A percentile compares a stretch with the other conserved stretches of the same genome.
Evolutionary conservation across 2,329 filamentous ascomycete genomes (phyloP).

Genomic region (Tolypocladium cylindrosporum): DNA sequence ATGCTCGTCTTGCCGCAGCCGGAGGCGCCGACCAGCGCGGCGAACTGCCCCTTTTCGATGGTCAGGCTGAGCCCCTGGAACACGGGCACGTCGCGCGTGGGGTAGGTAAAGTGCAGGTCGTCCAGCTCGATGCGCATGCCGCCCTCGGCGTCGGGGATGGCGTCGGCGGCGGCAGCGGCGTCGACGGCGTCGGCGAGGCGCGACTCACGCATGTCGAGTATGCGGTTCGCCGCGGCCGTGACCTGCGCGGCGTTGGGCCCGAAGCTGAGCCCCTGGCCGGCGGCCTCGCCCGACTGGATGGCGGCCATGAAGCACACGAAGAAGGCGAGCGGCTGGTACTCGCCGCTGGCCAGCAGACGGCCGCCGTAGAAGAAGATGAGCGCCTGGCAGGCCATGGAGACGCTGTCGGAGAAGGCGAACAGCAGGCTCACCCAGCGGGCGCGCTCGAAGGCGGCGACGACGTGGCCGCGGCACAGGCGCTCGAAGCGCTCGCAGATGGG

Average conservation of each 20-base stretch:
- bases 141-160: conserved; percentile 21
- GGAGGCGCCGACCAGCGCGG: conserved; percentile 58
- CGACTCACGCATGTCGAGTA: conserved; percentile 40
- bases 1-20: conserved; percentile 67
- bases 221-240: conserved; percentile 48
- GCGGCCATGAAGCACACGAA: conserved; percentile 55
- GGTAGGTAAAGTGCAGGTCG: conserved; percentile 51
- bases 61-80: conserved; percentile 53
- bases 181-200: conserved; percentile 21
- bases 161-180: conserved; percentile 11
- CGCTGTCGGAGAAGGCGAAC: conserved; percentile 60
- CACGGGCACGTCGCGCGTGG: conserved; percentile 44
- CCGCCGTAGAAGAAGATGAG: conserved; percentile 60
- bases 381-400: conserved; percentile 52
- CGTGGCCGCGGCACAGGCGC: conserved; percentile 46
- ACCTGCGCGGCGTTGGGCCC: conserved; percentile 54
- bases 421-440: conserved; percentile 53
- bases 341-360: conserved; percentile 40
- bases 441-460: conserved; percentile 43
- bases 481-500: conserved; percentile 53
- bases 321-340: conserved; percentile 37
- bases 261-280: conserved; percentile 58
- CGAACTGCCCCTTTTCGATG: conserved; percentile 60
- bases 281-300: conserved; percentile 56
- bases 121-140: conserved; percentile 47